phyloP scores from a whole-genome alignment of 768 basidiomycete genomes.

The Nidularia sp. region DNA sequence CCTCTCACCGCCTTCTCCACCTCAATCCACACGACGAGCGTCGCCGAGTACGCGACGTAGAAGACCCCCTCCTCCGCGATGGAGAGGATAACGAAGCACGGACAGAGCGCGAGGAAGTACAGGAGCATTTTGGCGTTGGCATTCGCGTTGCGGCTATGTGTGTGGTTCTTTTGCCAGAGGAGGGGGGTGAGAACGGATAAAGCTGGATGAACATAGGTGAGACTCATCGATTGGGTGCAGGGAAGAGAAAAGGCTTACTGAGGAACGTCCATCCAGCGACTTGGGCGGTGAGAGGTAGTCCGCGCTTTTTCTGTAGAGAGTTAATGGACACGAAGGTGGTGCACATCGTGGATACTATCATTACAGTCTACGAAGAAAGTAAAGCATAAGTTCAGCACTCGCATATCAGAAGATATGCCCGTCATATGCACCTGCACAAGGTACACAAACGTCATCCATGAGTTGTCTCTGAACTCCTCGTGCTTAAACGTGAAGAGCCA shows the following conservation, averaged over 20 bases:
- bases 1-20: conserved; percentile 43
- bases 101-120: conserved; percentile 69
- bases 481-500: conserved; percentile 6
- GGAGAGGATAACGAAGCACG: conserved; percentile 75
- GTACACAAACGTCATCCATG: neutral
- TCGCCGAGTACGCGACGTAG: conserved; percentile 62
- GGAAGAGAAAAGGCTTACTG: conserved; percentile 32
- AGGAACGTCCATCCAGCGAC: conserved; percentile 61
- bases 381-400: neutral
- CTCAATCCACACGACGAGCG: conserved; percentile 63
- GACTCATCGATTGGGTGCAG: neutral
- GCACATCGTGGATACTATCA: conserved; percentile 42
- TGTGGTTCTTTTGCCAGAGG: conserved; percentile 34
- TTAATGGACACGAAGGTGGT: conserved; percentile 56
- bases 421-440: conserved; percentile 23
- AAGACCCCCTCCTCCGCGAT: conserved; percentile 83
- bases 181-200: conserved; percentile 44
- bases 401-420: neutral
- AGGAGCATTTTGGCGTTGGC: conserved; percentile 49
- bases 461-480: neutral
- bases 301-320: conserved; percentile 61
- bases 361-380: conserved; percentile 27
- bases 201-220: neutral
- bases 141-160: too few species aligned
- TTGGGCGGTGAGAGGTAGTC: conserved; percentile 61